Conservation (phyloP, 116 monocot species). For the Phalaenopsis hybrid region DNA sequence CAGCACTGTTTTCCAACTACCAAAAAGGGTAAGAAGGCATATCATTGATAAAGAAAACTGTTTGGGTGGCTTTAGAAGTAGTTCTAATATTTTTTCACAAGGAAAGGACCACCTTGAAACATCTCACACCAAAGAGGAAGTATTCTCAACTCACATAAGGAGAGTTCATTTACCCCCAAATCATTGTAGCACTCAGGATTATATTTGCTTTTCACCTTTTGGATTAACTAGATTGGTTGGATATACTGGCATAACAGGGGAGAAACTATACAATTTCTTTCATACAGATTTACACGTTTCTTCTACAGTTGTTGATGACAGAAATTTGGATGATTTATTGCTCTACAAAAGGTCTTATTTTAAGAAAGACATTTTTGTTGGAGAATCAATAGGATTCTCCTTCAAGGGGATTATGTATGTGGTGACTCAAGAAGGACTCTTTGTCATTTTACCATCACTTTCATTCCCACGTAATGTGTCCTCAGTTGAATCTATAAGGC, state of each 20-base stretch:
- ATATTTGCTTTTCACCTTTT: conserved; percentile 67
- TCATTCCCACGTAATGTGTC: conserved; percentile 31
- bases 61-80: conserved; percentile 15
- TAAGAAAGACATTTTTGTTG: conserved; percentile 29
- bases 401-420: conserved; percentile 77
- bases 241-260: conserved; percentile 14
- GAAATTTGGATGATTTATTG: conserved; percentile 20
- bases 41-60: conserved; percentile 11
- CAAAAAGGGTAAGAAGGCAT: conserved; percentile 22
- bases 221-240: conserved; percentile 60
- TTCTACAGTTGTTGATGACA: conserved; percentile 39
- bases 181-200: conserved; percentile 26
- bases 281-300: conserved; percentile 46
- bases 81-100: conserved; percentile 28
- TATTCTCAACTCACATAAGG: conserved; percentile 26
- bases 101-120: conserved; percentile 9
- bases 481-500: conserved; percentile 24
- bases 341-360: conserved; percentile 13
- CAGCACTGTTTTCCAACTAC: not conserved
- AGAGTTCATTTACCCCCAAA: conserved; percentile 62
- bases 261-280: conserved; percentile 36
- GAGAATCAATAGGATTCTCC: conserved; percentile 62
- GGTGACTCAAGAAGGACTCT: conserved; percentile 63
- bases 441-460: conserved; percentile 76
- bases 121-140: conserved; percentile 5